Base-by-base conservation (phyloP, 495 filamentous ascomycete genomes). In the Aspergillus carlsbadensis region DNA sequence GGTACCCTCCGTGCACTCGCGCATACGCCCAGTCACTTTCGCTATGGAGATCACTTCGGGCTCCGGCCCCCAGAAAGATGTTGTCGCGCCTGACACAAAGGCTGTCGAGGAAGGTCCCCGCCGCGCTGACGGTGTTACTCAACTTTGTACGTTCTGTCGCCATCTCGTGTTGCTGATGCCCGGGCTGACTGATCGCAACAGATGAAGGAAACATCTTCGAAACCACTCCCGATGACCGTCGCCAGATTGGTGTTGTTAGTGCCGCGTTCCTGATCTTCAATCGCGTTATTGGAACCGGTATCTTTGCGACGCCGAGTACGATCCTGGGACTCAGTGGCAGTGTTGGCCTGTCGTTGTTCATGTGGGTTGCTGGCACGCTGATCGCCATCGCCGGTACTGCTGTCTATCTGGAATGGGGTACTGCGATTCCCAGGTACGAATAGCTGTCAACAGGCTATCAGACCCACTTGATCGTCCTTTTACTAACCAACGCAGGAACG, bases 211-310 rank as follows among this genome's bases (percentile, higher is more conserved):
- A 86, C 65, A 80, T 86, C 29, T 71, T 86, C 13, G 84, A 84
- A 24, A 81, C 88, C 47, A 84, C 84, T 3, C 82, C 87, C 0
- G 76, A 77, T 0, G 65, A 81, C 37, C 86, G 87, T 21, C 81
- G 86, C 13, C 84, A 85, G 50, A 75, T 87, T 40, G 83, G 82
- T 13, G 72, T 80, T 10, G 57, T 85, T 59, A 86, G 83, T 36
- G 83, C 83, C 17, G 72, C 85, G 18, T 82, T 85, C 48, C 67
- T 89, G 24, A 87, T 87, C 53, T 73, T 88, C 26, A 84, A 82
- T 61, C 79, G 82, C 53, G 85, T 87, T 69, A 82, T 87, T 62
- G 84, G 85, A 5, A 87, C 85, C 0, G 84, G 84, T 44, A 81
- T 88, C 41, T 88, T 83, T 64, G 83, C 83, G 7, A 86, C 84